phyloP scores from a whole-genome alignment of 2,329 filamentous ascomycete genomes.

The Penicillium sclerotiorum region DNA sequence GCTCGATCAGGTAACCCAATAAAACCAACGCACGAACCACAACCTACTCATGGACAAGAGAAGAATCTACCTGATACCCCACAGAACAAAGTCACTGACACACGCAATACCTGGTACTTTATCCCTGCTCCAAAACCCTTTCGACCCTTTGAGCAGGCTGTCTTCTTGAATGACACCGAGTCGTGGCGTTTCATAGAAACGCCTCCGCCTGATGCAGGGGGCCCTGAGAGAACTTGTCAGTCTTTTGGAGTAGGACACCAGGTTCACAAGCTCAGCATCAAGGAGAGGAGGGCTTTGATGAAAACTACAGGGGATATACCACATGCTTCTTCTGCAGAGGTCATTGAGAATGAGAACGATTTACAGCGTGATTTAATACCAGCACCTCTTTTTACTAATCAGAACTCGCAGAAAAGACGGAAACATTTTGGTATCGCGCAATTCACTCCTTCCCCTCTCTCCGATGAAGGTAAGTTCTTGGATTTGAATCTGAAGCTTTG shows the following conservation, averaged over 20 bases:
- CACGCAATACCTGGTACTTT: background rate
- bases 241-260: background rate
- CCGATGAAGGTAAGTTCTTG: no score
- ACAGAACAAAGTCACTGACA: background rate
- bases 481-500: no score
- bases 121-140: background rate
- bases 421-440: no score
- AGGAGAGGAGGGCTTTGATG: conserved; percentile 3
- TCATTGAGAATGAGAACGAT: no score
- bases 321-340: background rate
- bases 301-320: background rate
- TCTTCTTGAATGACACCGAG: background rate
- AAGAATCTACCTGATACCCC: no score
- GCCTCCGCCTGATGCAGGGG: background rate
- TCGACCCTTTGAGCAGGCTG: background rate
- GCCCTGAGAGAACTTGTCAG: background rate
- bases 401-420: no score
- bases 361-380: no score
- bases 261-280: background rate
- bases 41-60: no score
- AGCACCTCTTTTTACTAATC: no score
- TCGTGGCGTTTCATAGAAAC: background rate
- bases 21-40: no score
- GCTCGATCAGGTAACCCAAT: background rate
- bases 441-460: no score